Base-by-base conservation (phyloP, 1,284 basidiomycete genomes). In the Apiotrichum gracile region DNA sequence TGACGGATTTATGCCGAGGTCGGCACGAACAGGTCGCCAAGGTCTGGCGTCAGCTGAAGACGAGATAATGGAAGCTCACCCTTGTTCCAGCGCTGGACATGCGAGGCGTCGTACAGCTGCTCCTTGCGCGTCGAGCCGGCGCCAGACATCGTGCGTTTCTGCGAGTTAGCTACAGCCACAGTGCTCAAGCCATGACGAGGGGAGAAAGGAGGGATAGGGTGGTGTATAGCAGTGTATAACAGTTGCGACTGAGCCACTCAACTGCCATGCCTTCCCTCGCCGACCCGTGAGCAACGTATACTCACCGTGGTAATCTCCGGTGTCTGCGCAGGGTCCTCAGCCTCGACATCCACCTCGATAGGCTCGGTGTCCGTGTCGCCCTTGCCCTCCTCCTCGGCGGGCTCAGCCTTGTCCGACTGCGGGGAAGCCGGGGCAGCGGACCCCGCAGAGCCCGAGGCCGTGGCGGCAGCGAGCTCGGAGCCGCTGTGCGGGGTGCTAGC, bases 31-130 rank as follows among this genome's bases (percentile, higher is more conserved):
- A 67, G 58, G 51, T 72, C 70, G 29, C 70, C 68, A 51, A 72
- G 55, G 9, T 66, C 69, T 72, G 52, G 9, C 19, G 40, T 59
- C 40, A 61, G 57, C 48, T 7, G 22, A n/a, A 7, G 16, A 25
- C 5, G 12, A 2, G 22, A 33, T 3, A 2, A 26, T 12, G 8
- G 21, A 6, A 19, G 58, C 69, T 41, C 42, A 70, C 71, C 63
- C 8, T 42, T 22, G 47, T 71, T 71, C 71, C 71, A 73, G 48
- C 67, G 59, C 12, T 54, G 58, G 17, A 73, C 71, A 21, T 68
- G 65, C 1, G 66, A 65, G 22, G 42, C 51, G 35, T 73, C 71
- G 49, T 60, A 62, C 55, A 70, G 54, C 17, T 60, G 42, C 14
- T 37, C 41, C 51, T 25, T 35, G 8, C 24, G 45, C 24, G 31